Conservation (phyloP, 495 filamentous ascomycete genomes). For the Cercophora scortea region DNA sequence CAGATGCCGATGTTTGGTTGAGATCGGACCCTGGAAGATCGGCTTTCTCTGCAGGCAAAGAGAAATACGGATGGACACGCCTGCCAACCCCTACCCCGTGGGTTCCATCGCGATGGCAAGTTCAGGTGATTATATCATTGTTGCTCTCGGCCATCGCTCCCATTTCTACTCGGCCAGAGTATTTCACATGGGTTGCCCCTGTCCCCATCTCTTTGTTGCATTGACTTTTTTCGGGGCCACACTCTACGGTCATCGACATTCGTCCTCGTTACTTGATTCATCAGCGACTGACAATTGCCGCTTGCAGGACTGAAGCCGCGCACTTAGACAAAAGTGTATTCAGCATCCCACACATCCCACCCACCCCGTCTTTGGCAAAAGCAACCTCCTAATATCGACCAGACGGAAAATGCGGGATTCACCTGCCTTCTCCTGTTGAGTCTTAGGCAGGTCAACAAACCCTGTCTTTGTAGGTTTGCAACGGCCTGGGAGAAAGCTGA, state of each 20-base stretch:
- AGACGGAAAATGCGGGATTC: not conserved
- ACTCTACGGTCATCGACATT: no score
- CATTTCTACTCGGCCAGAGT: not conserved
- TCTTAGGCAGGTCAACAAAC: not conserved
- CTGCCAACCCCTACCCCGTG: not conserved
- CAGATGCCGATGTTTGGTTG: constrained; percentile 1
- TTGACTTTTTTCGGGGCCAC: not conserved
- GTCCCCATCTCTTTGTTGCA: not conserved
- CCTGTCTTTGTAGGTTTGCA: no score
- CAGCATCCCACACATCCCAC: not conserved
- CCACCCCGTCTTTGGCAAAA: not conserved
- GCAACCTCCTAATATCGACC: not conserved
- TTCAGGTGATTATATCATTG: not conserved
- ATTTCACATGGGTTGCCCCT: not conserved
- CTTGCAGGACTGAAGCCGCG: not conserved
- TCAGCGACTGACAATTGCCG: not conserved
- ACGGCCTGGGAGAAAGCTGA: no score
- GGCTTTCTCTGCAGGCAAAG: not conserved
- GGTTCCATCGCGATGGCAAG: not conserved
- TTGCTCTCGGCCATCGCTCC: not conserved
- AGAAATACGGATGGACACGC: not conserved
- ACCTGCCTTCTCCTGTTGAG: not conserved
- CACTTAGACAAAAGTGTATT: not conserved
- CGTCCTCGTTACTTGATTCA: no score
- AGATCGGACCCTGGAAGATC: constrained; percentile 5